Evolutionary conservation across 2,329 filamentous ascomycete species (phyloP).

Genomic region (Botrytis cinerea): DNA sequence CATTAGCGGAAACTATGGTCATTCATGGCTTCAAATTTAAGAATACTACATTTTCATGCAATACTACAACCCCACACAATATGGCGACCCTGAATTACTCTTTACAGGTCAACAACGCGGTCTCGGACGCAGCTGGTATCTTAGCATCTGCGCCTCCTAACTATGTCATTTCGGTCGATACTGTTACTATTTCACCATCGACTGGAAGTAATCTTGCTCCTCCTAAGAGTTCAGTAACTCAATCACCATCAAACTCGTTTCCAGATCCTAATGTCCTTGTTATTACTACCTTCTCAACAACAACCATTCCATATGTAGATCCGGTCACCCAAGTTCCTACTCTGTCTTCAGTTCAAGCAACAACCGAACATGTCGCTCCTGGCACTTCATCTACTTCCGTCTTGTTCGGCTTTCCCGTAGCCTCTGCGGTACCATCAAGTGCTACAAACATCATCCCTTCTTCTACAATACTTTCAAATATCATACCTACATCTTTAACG

Average conservation of each 20-base stretch:
- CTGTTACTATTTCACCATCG: not conserved
- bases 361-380: not conserved
- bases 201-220: not conserved
- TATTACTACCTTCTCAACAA: not conserved
- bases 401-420: not conserved
- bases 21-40: not conserved
- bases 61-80: not conserved
- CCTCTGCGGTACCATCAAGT: not conserved
- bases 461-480: not conserved
- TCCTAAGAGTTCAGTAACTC: not conserved
- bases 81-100: not conserved
- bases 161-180: not conserved
- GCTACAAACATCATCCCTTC: not conserved
- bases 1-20: not conserved
- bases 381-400: not conserved
- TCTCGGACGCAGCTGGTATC: not conserved
- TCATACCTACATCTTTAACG: not conserved
- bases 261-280: not conserved
- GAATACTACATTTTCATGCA: not conserved
- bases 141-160: not conserved
- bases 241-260: not conserved
- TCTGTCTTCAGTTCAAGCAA: not conserved
- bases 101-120: not conserved
- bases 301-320: not conserved
- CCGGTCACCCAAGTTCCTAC: not conserved